Evolutionary conservation across 768 basidiomycete genomes (phyloP).

Genomic region (Suillus tomentosus): DNA sequence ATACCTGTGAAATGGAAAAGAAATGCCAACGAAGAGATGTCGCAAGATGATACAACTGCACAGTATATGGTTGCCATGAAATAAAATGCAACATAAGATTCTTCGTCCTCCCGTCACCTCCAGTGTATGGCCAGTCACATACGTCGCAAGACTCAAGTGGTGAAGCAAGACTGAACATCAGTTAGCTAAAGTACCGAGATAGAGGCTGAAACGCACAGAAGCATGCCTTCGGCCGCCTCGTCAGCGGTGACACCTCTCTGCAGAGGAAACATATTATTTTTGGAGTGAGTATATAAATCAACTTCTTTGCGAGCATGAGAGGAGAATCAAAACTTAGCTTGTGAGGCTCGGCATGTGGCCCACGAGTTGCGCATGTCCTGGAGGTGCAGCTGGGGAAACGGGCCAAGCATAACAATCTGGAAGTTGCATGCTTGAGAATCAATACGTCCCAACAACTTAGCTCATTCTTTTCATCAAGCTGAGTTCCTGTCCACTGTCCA

Average conservation of each 20-base stretch:
- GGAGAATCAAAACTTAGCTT: too few relatives aligned
- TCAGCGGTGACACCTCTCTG: slow-evolving; percentile 60
- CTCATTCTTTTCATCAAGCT: too few relatives aligned
- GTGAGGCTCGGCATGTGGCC: too few relatives aligned
- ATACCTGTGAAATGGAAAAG: neutral
- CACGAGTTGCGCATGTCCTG: too few relatives aligned
- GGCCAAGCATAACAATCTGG: too few relatives aligned
- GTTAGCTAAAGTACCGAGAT: neutral
- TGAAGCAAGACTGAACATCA: slow-evolving; percentile 59
- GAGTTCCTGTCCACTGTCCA: too few relatives aligned
- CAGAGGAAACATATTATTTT: slow-evolving; percentile 31
- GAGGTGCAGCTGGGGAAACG: too few relatives aligned
- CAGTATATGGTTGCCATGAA: neutral
- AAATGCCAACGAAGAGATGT: neutral
- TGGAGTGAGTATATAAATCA: too few relatives aligned
- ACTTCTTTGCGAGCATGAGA: too few relatives aligned
- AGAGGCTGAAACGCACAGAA: slow-evolving; percentile 61
- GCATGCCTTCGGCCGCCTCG: slow-evolving; percentile 71
- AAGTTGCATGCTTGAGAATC: too few relatives aligned
- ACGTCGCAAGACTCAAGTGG: slow-evolving; percentile 61
- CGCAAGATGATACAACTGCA: neutral
- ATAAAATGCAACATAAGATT: slow-evolving; percentile 45
- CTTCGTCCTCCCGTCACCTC: slow-evolving; percentile 83
- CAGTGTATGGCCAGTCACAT: slow-evolving; percentile 79
- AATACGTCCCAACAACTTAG: too few relatives aligned